Conservation (phyloP, 495 filamentous ascomycete species). For the Aspergillus biplanus region DNA sequence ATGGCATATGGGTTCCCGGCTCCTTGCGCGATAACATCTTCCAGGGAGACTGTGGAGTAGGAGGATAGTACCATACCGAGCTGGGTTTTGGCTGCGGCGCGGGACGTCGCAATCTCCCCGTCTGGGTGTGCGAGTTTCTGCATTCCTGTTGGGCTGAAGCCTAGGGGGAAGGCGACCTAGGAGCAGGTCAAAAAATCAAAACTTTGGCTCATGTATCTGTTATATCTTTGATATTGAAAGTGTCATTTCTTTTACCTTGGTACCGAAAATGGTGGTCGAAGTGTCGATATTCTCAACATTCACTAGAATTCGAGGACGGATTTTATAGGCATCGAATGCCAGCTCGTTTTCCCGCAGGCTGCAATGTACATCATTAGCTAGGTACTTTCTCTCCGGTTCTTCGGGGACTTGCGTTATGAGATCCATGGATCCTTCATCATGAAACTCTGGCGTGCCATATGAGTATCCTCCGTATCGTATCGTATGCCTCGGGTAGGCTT, state of each 20-base stretch:
- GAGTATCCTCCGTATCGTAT: not conserved
- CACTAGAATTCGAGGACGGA: conserved; percentile 53
- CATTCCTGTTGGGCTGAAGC: conserved; percentile 80
- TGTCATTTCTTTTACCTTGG: too few relatives aligned
- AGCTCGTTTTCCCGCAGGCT: conserved; percentile 38
- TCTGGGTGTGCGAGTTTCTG: conserved; percentile 80
- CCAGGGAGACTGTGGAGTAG: conserved; percentile 49
- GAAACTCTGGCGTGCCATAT: not conserved
- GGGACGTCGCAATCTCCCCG: conserved; percentile 77
- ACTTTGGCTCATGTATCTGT: too few relatives aligned
- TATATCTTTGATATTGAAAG: too few relatives aligned
- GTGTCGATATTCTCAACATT: conserved; percentile 52
- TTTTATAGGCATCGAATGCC: conserved; percentile 48
- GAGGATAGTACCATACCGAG: conserved; percentile 55
- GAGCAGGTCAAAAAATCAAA: too few relatives aligned
- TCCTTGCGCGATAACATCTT: conserved; percentile 47
- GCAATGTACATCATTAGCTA: too few relatives aligned
- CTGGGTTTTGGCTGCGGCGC: conserved; percentile 73
- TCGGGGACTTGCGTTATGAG: not conserved
- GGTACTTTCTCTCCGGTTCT: too few relatives aligned
- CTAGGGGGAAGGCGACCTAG: conserved; percentile 70
- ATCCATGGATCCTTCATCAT: not conserved
- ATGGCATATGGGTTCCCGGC: conserved; percentile 44
- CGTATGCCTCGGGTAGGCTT: too few relatives aligned
- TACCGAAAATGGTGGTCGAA: conserved; percentile 45